Evolutionary conservation across 2,329 filamentous ascomycete species (phyloP).

Genomic region (Cercospora sp.): DNA sequence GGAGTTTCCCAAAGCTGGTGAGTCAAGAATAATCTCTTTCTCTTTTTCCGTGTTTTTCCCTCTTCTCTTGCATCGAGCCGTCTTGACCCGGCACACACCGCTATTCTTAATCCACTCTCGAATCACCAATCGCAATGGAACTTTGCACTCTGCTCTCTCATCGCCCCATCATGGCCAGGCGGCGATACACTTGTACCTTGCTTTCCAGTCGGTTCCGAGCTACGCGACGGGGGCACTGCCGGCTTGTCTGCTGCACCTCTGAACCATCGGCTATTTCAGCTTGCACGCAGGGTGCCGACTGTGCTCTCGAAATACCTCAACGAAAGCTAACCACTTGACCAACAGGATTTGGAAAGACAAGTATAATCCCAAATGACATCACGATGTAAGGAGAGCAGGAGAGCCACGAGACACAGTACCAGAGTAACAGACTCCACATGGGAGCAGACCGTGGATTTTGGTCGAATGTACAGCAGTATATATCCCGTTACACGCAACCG

Average conservation of each 20-base stretch:
- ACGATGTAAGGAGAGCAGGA: neutral
- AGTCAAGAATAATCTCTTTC: conserved; percentile 42
- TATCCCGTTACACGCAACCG: conserved; percentile 4
- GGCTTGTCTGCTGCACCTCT: conserved; percentile 3
- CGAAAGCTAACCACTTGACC: conserved; percentile 5
- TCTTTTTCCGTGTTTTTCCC: neutral
- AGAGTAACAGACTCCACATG: neutral
- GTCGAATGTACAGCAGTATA: conserved; percentile 12
- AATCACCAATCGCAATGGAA: neutral
- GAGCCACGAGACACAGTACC: neutral
- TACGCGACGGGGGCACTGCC: conserved; percentile 1
- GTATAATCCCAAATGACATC: conserved; percentile 55
- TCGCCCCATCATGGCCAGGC: neutral
- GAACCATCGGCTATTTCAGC: conserved; percentile 7
- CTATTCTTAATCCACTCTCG: neutral
- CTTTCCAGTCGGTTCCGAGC: conserved; percentile 8
- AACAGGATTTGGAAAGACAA: conserved; percentile 98
- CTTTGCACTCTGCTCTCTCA: neutral
- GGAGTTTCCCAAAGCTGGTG: conserved; percentile 94
- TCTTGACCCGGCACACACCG: neutral
- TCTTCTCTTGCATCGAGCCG: neutral
- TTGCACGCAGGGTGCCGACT: neutral
- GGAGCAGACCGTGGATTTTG: neutral
- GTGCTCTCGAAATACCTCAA: conserved; percentile 3
- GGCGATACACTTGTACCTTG: conserved; percentile 9